A percentile compares a stretch with the other conserved stretches of the same genome.
Evolutionary conservation across 441 rosid genomes (phyloP).

Genomic region (Bruguiera hainesii): DNA sequence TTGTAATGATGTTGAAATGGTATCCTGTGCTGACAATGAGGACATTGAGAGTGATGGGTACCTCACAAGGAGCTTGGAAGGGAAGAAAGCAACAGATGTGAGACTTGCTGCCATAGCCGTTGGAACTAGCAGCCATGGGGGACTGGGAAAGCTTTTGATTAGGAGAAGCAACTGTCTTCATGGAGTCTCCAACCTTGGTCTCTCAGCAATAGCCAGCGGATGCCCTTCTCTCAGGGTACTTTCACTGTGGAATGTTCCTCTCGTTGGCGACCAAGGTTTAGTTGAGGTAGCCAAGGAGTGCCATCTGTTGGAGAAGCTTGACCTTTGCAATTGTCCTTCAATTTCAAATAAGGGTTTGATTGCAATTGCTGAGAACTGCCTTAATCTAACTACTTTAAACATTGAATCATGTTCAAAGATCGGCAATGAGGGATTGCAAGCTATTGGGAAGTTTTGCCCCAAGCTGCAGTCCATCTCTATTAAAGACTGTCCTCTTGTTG

Average conservation of each 20-base stretch:
- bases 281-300: slow-evolving; percentile 67
- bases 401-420: slow-evolving; percentile 69
- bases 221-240: slow-evolving; percentile 80
- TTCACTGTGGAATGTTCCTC: slow-evolving; percentile 75
- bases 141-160: slow-evolving; percentile 81
- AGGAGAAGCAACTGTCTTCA: slow-evolving; percentile 56
- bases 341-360: slow-evolving; percentile 66
- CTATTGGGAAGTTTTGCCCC: slow-evolving; percentile 64
- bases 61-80: slow-evolving; percentile 76
- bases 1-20: slow-evolving; percentile 40
- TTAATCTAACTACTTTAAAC: slow-evolving; percentile 53
- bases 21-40: slow-evolving; percentile 31
- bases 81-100: slow-evolving; percentile 79
- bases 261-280: slow-evolving; percentile 65
- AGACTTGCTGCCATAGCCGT: slow-evolving; percentile 88
- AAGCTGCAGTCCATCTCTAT: slow-evolving; percentile 64
- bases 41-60: slow-evolving; percentile 42
- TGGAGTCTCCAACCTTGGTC: slow-evolving; percentile 67
- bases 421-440: slow-evolving; percentile 80
- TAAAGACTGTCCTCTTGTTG: slow-evolving; percentile 88
- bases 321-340: slow-evolving; percentile 71
- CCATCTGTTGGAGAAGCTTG: slow-evolving; percentile 73
- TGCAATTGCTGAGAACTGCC: slow-evolving; percentile 67
- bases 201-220: slow-evolving; percentile 65
- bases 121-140: slow-evolving; percentile 73